A percentile compares a stretch with the other conserved stretches of the same genome.
Conservation (phyloP, 2,329 filamentous ascomycete species). For the Aureobasidium zeae region DNA sequence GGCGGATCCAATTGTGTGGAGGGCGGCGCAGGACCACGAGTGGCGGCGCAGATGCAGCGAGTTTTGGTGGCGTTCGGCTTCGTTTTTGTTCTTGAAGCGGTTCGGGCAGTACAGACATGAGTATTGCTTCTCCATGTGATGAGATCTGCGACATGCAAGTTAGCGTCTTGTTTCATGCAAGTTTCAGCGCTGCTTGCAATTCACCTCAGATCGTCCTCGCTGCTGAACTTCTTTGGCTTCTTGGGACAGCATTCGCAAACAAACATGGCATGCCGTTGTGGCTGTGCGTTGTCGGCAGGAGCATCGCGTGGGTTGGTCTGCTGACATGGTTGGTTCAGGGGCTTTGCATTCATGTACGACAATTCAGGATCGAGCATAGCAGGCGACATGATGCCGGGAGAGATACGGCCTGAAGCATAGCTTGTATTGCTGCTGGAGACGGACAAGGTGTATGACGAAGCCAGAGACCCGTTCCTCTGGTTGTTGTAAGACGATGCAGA, state of each 20-base stretch:
- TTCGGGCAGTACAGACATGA: conserved; percentile 87
- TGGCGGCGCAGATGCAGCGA: conserved; percentile 85
- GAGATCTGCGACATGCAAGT: conserved; percentile 48
- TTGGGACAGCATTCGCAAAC: conserved; percentile 95
- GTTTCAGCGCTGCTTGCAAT: too few relatives aligned
- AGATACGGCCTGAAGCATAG: conserved; percentile 52
- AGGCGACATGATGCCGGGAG: conserved; percentile 51
- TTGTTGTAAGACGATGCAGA: conserved; percentile 55
- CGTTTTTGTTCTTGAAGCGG: conserved; percentile 98
- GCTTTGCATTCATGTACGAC: conserved; percentile 43
- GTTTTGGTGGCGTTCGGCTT: conserved; percentile 92
- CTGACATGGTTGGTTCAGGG: conserved; percentile 33
- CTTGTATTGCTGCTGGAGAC: conserved; percentile 57
- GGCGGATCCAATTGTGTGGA: conserved; percentile 62
- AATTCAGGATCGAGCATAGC: conserved; percentile 44
- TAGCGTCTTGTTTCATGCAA: too few relatives aligned
- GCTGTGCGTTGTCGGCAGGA: conserved; percentile 36
- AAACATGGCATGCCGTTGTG: conserved; percentile 43
- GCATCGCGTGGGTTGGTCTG: conserved; percentile 34
- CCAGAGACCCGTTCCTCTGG: conserved; percentile 52
- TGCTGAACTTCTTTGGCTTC: conserved; percentile 92
- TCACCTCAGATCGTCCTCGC: conserved; percentile 73
- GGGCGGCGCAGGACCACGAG: conserved; percentile 92
- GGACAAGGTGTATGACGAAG: conserved; percentile 49
- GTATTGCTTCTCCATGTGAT: conserved; percentile 94